Percentiles rank a stretch among this genome's conserved stretches.
Evolutionary conservation across 23 red algal species (phyloP).

Genomic region (Gracilaria caudata): DNA sequence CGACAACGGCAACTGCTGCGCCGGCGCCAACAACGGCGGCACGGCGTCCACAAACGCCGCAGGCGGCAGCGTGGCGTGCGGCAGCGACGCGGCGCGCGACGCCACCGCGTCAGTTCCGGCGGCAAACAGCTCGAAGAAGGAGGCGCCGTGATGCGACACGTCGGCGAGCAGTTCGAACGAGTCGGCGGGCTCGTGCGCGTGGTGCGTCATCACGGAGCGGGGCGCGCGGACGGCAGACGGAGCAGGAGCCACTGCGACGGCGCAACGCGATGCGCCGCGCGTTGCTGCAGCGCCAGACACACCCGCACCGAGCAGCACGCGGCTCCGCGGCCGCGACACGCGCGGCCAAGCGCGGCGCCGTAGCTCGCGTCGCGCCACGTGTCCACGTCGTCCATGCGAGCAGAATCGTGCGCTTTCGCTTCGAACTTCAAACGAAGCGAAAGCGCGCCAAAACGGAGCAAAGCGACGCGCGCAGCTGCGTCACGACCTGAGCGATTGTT

Average conservation of each 20-base stretch:
- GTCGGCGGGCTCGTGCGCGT: conserved; percentile 19
- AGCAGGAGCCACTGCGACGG: too few species aligned
- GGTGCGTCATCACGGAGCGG: conserved; percentile 16
- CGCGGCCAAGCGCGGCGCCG: too few species aligned
- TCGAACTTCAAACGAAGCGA: too few species aligned
- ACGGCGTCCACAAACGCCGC: not conserved
- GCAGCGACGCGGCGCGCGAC: not conserved
- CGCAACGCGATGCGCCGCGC: not conserved
- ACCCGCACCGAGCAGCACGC: not conserved
- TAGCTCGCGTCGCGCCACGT: too few species aligned
- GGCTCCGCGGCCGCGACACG: too few species aligned
- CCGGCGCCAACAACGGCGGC: not conserved
- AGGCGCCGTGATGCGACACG: conserved; percentile 58
- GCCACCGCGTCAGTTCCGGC: not conserved
- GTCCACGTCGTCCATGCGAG: conserved; percentile 10
- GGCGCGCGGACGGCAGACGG: not conserved
- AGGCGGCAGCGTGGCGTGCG: not conserved
- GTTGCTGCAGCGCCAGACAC: not conserved
- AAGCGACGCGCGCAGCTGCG: not conserved
- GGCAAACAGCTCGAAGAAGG: conserved; percentile 51
- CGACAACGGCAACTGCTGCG: not conserved
- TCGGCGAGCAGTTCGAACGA: conserved; percentile 44
- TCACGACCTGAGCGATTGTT: too few species aligned
- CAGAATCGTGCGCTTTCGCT: too few species aligned
- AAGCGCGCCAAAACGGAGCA: not conserved